Evolutionary conservation across 1,139 yeast species (phyloP).

Genomic region (Hemisphaericaspora xylofermentans): DNA sequence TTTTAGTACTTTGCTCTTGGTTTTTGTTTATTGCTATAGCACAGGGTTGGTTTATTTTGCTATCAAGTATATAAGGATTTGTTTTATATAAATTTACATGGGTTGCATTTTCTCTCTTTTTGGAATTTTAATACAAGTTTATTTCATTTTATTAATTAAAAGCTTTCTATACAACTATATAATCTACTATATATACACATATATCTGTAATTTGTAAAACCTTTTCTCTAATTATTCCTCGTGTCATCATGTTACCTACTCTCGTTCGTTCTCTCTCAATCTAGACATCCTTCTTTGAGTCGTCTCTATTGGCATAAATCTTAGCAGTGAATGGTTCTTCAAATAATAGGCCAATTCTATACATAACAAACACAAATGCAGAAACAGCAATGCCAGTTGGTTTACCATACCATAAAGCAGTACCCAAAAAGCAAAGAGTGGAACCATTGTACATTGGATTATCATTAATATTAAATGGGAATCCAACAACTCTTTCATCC

Average conservation of each 20-base stretch:
- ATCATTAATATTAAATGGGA: constrained; percentile 87
- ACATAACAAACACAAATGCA: constrained; percentile 74
- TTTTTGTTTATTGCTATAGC: background rate
- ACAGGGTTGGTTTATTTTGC: background rate
- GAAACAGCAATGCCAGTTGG: constrained; percentile 83
- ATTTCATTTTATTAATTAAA: too few relatives aligned
- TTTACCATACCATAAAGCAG: constrained; percentile 84
- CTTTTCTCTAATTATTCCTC: too few relatives aligned
- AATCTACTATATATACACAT: constrained; percentile 1
- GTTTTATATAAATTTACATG: background rate
- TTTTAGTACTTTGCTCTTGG: background rate
- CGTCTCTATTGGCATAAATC: constrained; percentile 61
- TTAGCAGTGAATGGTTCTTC: constrained; percentile 96
- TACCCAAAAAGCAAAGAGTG: constrained; percentile 82
- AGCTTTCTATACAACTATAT: background rate
- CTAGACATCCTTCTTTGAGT: constrained; percentile 4
- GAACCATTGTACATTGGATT: constrained; percentile 98
- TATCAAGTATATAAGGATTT: background rate
- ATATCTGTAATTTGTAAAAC: background rate
- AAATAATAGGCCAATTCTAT: constrained; percentile 75
- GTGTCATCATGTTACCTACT: too few relatives aligned
- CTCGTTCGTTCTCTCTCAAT: too few relatives aligned
- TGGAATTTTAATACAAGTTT: constrained; percentile 3
- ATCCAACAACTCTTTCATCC: constrained; percentile 86
- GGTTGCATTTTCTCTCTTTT: constrained; percentile 2